Percentiles rank a stretch among this genome's conserved stretches.
Evolutionary conservation across 2,329 filamentous ascomycete genomes (phyloP).

Genomic region (Rutstroemia sp.): DNA sequence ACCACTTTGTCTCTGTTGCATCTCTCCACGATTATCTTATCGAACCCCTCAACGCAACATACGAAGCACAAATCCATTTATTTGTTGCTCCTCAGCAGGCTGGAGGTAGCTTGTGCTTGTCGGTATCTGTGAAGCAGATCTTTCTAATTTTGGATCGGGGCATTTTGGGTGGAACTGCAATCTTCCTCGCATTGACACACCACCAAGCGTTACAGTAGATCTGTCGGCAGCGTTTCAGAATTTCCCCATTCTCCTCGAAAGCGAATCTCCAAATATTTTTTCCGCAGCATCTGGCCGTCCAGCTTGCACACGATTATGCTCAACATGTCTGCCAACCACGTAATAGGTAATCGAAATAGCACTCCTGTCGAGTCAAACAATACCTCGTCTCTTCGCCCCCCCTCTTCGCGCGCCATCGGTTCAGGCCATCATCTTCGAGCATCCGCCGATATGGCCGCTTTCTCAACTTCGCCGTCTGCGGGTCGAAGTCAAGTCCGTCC

Average conservation of each 20-base stretch:
- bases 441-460: slow-evolving; percentile 90
- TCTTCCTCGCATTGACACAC: slow-evolving; percentile 18
- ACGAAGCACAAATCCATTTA: neutral
- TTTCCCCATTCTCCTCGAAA: neutral
- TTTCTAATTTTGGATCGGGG: slow-evolving; percentile 18
- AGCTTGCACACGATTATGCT: slow-evolving; percentile 18
- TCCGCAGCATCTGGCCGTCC: slow-evolving; percentile 3
- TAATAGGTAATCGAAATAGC: slow-evolving; percentile 83
- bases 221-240: slow-evolving; percentile 7
- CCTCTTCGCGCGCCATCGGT: slow-evolving; percentile 68
- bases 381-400: slow-evolving; percentile 74
- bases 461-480: slow-evolving; percentile 59
- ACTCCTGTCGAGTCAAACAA: slow-evolving; percentile 79
- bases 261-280: slow-evolving; percentile 3
- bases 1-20: too few relatives aligned
- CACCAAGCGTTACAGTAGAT: neutral
- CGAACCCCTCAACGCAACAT: neutral
- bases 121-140: slow-evolving; percentile 19
- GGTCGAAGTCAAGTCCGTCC: slow-evolving; percentile 69
- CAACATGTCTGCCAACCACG: slow-evolving; percentile 48
- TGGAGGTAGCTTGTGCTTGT: slow-evolving; percentile 15
- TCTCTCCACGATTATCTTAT: too few relatives aligned
- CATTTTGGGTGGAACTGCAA: slow-evolving; percentile 12
- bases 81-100: slow-evolving; percentile 13
- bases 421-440: slow-evolving; percentile 82